phyloP scores from a whole-genome alignment of 2,329 filamentous ascomycete genomes.

The Penicillium glabrum region DNA sequence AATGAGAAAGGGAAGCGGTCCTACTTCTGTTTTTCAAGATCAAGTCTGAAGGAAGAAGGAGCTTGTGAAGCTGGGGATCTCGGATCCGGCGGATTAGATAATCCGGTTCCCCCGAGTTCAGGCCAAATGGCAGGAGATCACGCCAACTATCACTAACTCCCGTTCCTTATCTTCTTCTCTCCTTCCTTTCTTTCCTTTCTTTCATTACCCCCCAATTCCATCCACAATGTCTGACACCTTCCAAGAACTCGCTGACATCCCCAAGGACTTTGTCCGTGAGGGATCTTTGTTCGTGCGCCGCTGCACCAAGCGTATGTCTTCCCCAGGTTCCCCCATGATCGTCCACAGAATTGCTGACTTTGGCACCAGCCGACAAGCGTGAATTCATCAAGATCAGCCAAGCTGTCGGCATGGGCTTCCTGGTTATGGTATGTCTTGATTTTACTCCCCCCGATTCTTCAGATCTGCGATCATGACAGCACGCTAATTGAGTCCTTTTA shows the following conservation, averaged over 20 bases:
- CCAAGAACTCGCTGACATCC: slow-evolving; percentile 61
- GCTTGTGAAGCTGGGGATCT: slow-evolving; percentile 2
- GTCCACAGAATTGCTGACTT: slow-evolving; percentile 11
- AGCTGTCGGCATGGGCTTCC: slow-evolving; percentile 60
- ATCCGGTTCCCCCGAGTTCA: slow-evolving; percentile 9
- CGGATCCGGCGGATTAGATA: not conserved
- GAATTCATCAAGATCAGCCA: slow-evolving; percentile 63
- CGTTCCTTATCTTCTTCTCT: slow-evolving; percentile 6
- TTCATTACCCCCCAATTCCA: not conserved
- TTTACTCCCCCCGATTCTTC: not conserved
- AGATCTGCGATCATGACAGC: not conserved
- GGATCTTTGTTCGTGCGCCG: slow-evolving; percentile 50
- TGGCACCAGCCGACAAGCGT: slow-evolving; percentile 54
- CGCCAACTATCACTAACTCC: slow-evolving; percentile 5
- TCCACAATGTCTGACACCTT: slow-evolving; percentile 55
- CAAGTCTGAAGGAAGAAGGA: not conserved
- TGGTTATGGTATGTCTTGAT: slow-evolving; percentile 51
- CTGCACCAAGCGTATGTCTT: slow-evolving; percentile 49
- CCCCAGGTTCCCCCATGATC: slow-evolving; percentile 1
- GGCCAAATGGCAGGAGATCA: slow-evolving; percentile 1
- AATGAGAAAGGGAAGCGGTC: not conserved
- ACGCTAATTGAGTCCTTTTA: slow-evolving; percentile 14
- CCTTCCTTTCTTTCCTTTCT: not conserved
- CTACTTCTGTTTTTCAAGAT: not conserved
- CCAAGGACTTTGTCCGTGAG: slow-evolving; percentile 54